Base-by-base conservation (phyloP, 1,284 basidiomycete genomes). In the Cystobasidiaceae sp. region DNA sequence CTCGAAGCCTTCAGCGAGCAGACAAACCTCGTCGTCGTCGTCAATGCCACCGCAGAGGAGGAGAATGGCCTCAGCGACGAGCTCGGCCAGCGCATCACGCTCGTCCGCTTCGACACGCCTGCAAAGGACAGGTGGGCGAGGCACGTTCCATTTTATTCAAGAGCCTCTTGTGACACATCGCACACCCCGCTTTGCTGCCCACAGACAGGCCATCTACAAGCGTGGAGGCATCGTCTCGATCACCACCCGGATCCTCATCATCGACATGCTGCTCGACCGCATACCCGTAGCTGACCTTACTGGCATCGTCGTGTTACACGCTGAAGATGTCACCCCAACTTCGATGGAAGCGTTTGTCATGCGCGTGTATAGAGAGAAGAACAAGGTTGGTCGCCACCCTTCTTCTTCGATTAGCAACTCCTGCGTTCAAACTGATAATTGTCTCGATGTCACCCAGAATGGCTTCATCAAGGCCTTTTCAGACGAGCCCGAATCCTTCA, bases 381-480 rank as follows among this genome's bases (percentile, higher is more conserved):
- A 97, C 77, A 79, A 79, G 69, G 80, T 80, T 15, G 54, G 76
- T 69, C 15, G n/a, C 4, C 9, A n/a, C n/a, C 30, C 32, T 7
- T 46, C 11, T 39, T 4, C 17, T 19, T 39, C n/a, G 28, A 27
- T 58, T 39, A n/a, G n/a, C n/a, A 39, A 58, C 69, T 74, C 25
- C 11, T 11, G n/a, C n/a, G 37, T n/a, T 39, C 37, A 39, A 11
- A 73, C 48, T 9, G 43, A 11, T 23, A 21, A 11, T 32, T 33
- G 19, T 44, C 19, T 4, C 23, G 34, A 17, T 11, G 15, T 15
- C 19, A n/a, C 28, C 0, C 80, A 83, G 76, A 82, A 81, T 4
- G 94, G 93, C 1, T 99, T 97, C 76, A 79, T 97, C 69, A 97
- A 98, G 77, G 96, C 93, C 0, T 97, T 98, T 75, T 92, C 92